These are phyloP conservation scores for Lachnellula subtilissima DNA, from an alignment of 2,329 filamentous ascomycete genomes.

Conservation along the genomic window DNA sequence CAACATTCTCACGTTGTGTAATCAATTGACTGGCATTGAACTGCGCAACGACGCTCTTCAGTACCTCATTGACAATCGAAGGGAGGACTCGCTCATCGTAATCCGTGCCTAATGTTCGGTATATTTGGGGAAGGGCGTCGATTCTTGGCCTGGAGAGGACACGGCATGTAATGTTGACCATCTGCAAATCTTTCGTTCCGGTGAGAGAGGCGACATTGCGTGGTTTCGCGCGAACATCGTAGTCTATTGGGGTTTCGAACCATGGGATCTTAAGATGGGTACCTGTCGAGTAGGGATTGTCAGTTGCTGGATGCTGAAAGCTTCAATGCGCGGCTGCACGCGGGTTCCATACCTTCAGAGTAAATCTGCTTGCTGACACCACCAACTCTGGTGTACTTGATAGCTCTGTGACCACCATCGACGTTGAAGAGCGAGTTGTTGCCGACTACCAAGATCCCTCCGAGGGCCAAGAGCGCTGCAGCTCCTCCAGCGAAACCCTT, in stretches of 20 bases:
- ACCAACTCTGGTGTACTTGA: slow-evolving; percentile 91
- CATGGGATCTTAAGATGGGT: slow-evolving; percentile 93
- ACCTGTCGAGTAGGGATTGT: slow-evolving; percentile 45
- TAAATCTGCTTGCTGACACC: slow-evolving; percentile 98
- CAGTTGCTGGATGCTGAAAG: slow-evolving; percentile 6
- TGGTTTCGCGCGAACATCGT: slow-evolving; percentile 96
- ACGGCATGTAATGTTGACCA: slow-evolving; percentile 99
- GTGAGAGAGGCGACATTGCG: slow-evolving; percentile 95
- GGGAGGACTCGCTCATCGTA: slow-evolving; percentile 96
- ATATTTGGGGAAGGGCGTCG: slow-evolving; percentile 89
- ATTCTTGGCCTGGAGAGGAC: slow-evolving; percentile 89
- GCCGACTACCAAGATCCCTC: slow-evolving; percentile 48
- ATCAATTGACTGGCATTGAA: slow-evolving; percentile 99
- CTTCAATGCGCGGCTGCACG: background rate
- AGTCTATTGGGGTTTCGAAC: slow-evolving; percentile 95
- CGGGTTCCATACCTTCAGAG: slow-evolving; percentile 64
- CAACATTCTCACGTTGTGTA: slow-evolving; percentile 97
- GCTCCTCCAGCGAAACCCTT: slow-evolving; percentile 50
- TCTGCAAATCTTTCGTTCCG: slow-evolving; percentile 98
- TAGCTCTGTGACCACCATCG: slow-evolving; percentile 96
- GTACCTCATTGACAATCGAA: slow-evolving; percentile 96
- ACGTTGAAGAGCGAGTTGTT: slow-evolving; percentile 69
- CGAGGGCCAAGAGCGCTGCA: slow-evolving; percentile 48
- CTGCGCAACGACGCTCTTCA: slow-evolving; percentile 98
- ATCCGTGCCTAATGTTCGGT: slow-evolving; percentile 88